Evolutionary conservation across 257 asterid genomes (phyloP).

Genomic region (Ophiorrhiza pumila): DNA sequence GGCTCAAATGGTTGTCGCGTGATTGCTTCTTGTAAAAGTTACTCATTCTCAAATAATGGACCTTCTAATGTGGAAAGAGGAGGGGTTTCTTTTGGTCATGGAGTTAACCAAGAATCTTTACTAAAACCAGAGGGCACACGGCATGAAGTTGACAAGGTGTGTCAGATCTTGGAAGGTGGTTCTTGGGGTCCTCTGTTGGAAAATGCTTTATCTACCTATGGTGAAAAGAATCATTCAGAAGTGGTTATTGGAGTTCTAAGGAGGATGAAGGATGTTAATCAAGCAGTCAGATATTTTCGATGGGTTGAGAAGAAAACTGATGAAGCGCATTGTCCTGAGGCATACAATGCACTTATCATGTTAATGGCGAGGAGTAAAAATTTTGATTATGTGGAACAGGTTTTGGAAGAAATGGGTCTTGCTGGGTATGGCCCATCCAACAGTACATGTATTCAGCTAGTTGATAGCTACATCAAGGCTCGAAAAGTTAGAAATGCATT

Average conservation of each 20-base stretch:
- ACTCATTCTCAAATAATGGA: slow-evolving; percentile 39
- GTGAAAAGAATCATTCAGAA: slow-evolving; percentile 46
- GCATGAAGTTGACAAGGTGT: slow-evolving; percentile 43
- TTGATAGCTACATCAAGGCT: slow-evolving; percentile 48
- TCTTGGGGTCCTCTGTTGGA: slow-evolving; percentile 79
- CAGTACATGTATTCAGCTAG: slow-evolving; percentile 57
- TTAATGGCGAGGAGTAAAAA: slow-evolving; percentile 58
- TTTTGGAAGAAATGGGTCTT: slow-evolving; percentile 84
- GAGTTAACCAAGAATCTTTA: slow-evolving; percentile 26
- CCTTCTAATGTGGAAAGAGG: slow-evolving; percentile 29
- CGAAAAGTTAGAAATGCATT: slow-evolving; percentile 58
- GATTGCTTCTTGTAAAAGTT: slow-evolving; percentile 26
- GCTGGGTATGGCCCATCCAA: slow-evolving; percentile 71
- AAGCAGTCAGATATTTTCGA: slow-evolving; percentile 61
- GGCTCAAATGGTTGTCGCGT: slow-evolving; percentile 28
- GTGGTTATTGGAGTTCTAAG: slow-evolving; percentile 74
- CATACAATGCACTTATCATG: slow-evolving; percentile 71
- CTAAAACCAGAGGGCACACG: slow-evolving; percentile 36
- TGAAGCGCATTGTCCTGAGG: slow-evolving; percentile 58
- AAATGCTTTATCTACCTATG: slow-evolving; percentile 48
- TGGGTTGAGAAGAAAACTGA: slow-evolving; percentile 69
- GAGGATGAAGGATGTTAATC: slow-evolving; percentile 61
- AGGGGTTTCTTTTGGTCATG: slow-evolving; percentile 28
- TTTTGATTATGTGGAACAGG: slow-evolving; percentile 46
- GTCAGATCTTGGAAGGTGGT: slow-evolving; percentile 54